Base-by-base conservation (phyloP, 441 rosid genomes). In the Breynia disticha region DNA sequence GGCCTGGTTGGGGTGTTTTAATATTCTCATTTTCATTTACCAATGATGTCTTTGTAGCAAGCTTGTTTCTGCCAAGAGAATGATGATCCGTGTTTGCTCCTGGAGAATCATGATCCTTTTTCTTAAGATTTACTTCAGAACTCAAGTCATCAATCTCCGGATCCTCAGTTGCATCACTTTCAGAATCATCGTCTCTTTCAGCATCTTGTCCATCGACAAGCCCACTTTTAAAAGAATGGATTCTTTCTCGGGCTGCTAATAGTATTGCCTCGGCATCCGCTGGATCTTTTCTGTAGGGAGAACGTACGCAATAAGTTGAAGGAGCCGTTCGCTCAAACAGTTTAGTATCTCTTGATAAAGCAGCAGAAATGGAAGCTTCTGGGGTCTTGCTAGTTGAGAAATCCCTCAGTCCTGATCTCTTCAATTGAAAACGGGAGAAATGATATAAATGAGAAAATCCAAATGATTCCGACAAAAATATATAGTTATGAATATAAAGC, bases 251-350 rank as follows among this genome's bases (percentile, higher is more conserved):
- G 53, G 99, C 99, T 35, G 77, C 64, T 57, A 90, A 77, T 63
- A 95, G 95, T 71, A 95, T 76, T 55, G 88, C 79, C 72, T 87
- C 97, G n/a, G 90, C 93, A 79, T 90, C 96, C 47, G 74, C 79
- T 46, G 97, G 95, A 74, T 87, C 93, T 72, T 90, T 95, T 70
- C 96, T 84, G 71, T 82, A 95, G 67, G 97, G 81, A 65, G 90
- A 71, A 58, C 98, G 86, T 47, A 90, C 79, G 78, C 98, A 87
- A 64, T 95, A 95, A 16, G 99, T 95, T 37, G 99, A 95, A 55
- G 99, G 99, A 67, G 99, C 99, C 54, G 87, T 86, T 77, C 99
- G 86, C 81, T 95, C 99, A 43, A 95, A 95, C 69, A 95, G 99
- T 72, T 95, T 95, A 63, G 86, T 78, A 71, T 95, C 99, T 75